Base-by-base conservation (phyloP, 2,329 filamentous ascomycete species). In the Aspergillus bombycis region DNA sequence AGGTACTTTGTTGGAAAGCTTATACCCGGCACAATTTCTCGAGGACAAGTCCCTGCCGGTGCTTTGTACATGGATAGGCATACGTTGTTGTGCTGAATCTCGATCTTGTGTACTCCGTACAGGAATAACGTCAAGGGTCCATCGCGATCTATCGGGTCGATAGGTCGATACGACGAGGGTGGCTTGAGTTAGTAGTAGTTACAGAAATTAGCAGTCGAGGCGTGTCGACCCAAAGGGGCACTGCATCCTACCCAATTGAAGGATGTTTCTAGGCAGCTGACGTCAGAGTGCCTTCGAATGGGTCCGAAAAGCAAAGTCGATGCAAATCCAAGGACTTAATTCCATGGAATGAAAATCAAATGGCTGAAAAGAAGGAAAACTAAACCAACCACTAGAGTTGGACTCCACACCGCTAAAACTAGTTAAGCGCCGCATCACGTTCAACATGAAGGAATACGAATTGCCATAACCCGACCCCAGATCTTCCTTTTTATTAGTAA, bases 381-480 rank as follows among this genome's bases (percentile, higher is more conserved):
- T 34, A 52, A 52, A 32, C 46, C 23, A 50, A 50, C 46, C 46
- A 50, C 48, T 52, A 21, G 19, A 52, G 21, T 23, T 19, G 26
- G 48, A 32, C 48, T 32, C 48, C 48, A 52, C 48, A 52, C 48
- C 48, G 48, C 48, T 30, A n/a, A 52, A 52, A 32, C 48, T 10
- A 32, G 48, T 52, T 52, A 50, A 50, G 46, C 46, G 46, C 46
- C 16, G 46, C 46, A 50, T 28, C 46, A 52, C 48, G 48, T 52
- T 52, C 19, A 34, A 32, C 23, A 30, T 32, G 28, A 19, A 52
- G 16, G 48, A 52, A 52, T 32, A 32, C 48, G 28, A 32, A 52
- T n/a, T n/a, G 21, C 21, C 21, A 52, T 50, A 30, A 8, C 46
- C 21, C 6, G 30, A 50, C 48, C 48, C 48, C 48, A 52, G 48